Evolutionary conservation across 73 alveolate genomes (phyloP).

Genomic region (Tetrahymena malaccensis): DNA sequence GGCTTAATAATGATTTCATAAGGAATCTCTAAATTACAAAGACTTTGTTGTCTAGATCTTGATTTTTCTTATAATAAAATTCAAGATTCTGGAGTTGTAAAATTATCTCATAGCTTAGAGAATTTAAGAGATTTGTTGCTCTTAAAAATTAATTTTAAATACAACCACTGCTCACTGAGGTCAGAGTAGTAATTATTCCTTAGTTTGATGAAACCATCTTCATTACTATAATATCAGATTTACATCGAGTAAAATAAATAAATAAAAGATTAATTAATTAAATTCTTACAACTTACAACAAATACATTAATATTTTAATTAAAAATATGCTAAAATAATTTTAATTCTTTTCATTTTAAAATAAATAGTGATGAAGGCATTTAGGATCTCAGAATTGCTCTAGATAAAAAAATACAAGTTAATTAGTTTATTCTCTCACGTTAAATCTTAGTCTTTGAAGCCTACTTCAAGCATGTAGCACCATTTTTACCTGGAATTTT

Average conservation of each 20-base stretch:
- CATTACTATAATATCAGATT: not conserved
- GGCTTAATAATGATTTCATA: not conserved
- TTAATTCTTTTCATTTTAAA: too few relatives aligned
- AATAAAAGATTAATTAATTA: too few relatives aligned
- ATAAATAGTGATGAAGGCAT: not conserved
- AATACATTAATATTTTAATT: not conserved
- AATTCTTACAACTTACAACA: not conserved
- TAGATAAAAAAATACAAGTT: not conserved
- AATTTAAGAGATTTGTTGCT: not conserved
- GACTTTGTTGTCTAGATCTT: not conserved
- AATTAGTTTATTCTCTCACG: not conserved
- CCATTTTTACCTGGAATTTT: not conserved
- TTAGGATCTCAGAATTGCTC: not conserved
- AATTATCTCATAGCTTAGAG: not conserved
- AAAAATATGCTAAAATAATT: too few relatives aligned
- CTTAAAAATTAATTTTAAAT: not conserved
- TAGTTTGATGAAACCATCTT: not conserved
- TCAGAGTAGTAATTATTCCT: not conserved
- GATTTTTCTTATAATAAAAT: not conserved
- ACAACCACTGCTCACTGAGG: not conserved
- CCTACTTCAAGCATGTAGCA: not conserved
- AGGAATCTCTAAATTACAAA: not conserved
- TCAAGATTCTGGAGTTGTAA: not conserved
- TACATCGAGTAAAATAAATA: not conserved
- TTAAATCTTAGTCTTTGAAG: not conserved